phyloP scores from a whole-genome alignment of 2,329 filamentous ascomycete species.

The Reticulascus tulasneorum region DNA sequence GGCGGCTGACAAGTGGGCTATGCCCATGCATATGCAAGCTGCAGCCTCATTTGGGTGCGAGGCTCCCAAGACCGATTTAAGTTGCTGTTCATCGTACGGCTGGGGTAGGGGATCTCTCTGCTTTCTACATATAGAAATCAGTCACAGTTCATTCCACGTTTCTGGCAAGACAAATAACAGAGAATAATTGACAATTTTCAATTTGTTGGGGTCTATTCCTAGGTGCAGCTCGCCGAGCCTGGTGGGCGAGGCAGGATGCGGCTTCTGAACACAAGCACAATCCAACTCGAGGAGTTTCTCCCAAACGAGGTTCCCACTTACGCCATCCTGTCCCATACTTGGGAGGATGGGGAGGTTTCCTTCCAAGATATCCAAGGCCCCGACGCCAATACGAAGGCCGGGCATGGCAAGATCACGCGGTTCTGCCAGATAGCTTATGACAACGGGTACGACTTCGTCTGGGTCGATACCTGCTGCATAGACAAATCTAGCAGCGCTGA shows the following conservation, averaged over 20 bases:
- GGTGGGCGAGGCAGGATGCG: conserved; percentile 12
- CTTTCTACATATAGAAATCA: too few species aligned
- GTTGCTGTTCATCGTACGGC: too few species aligned
- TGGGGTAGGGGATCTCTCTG: too few species aligned
- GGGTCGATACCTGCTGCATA: conserved; percentile 14
- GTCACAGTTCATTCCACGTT: too few species aligned
- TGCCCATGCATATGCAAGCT: too few species aligned
- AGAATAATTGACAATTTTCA: too few species aligned
- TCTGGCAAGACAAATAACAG: too few species aligned
- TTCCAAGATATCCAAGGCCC: conserved; percentile 19
- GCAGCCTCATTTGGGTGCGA: too few species aligned
- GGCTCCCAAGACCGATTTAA: too few species aligned
- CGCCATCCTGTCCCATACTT: conserved; percentile 26
- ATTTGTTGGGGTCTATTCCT: too few species aligned
- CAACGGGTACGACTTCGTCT: conserved; percentile 10
- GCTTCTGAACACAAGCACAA: conserved; percentile 10
- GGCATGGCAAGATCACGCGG: conserved; percentile 12
- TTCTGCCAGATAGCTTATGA: conserved; percentile 12
- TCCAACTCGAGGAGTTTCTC: conserved; percentile 7
- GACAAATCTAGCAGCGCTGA: conserved; percentile 14
- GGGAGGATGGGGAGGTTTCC: conserved; percentile 20
- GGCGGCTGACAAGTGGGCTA: too few species aligned
- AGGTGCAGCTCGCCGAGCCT: too few species aligned
- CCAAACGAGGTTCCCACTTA: conserved; percentile 19
- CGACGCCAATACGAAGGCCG: conserved; percentile 1